Conservation (phyloP, 805 yeast species). For the Lipomyces sp. region DNA sequence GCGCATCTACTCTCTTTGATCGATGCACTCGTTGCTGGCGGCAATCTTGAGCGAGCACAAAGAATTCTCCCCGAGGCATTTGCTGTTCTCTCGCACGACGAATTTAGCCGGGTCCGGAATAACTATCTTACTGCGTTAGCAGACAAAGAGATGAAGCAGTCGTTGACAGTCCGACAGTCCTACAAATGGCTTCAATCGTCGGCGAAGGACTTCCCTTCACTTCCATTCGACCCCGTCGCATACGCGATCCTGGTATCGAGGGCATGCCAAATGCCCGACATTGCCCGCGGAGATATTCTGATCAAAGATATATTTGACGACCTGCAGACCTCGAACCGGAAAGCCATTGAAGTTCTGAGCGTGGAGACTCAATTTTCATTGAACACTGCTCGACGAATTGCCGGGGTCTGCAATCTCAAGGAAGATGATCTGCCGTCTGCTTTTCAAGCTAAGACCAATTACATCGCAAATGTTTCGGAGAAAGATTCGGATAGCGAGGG, state of each 20-base stretch:
- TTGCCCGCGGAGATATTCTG: conserved; percentile 6
- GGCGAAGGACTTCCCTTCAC: neutral
- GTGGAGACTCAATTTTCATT: conserved; percentile 6
- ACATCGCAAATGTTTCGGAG: neutral
- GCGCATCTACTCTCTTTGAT: conserved; percentile 25
- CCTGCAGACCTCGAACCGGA: neutral
- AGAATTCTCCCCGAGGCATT: conserved; percentile 15
- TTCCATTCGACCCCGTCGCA: conserved; percentile 11
- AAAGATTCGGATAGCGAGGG: conserved; percentile 1
- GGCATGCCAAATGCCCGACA: conserved; percentile 10
- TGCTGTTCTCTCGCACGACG: conserved; percentile 14
- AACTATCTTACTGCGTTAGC: conserved; percentile 17
- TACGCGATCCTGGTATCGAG: conserved; percentile 15
- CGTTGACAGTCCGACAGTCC: conserved; percentile 1
- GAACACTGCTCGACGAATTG: conserved; percentile 15
- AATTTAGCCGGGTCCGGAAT: conserved; percentile 17
- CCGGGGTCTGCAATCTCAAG: conserved; percentile 1
- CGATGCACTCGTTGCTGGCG: conserved; percentile 26
- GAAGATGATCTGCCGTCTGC: conserved; percentile 11
- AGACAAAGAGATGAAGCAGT: conserved; percentile 9
- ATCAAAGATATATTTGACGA: neutral
- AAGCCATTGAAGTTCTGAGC: conserved; percentile 5
- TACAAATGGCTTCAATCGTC: conserved; percentile 9
- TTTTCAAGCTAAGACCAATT: neutral
- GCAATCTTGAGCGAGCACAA: conserved; percentile 28